phyloP scores from a whole-genome alignment of 2,329 filamentous ascomycete genomes.

The Sclerotinia minor region DNA sequence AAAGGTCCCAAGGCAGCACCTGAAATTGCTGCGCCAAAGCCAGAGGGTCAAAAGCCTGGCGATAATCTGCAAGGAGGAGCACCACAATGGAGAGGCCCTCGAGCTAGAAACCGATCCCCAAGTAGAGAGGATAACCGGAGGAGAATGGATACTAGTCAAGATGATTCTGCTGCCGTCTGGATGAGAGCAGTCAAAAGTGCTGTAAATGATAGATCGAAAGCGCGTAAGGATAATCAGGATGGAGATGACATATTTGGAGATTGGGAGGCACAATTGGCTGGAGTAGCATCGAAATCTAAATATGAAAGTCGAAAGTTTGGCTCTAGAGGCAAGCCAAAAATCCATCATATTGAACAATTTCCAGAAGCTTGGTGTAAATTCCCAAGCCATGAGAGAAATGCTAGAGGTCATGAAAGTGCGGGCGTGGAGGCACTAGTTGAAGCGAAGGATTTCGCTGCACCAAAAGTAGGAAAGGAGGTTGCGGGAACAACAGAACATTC shows the following conservation, averaged over 20 bases:
- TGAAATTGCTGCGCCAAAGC: background rate
- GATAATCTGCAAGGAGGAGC: background rate
- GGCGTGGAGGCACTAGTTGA: slow-evolving; percentile 29
- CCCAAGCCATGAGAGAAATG: slow-evolving; percentile 35
- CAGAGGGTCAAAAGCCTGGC: background rate
- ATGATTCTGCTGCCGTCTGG: slow-evolving; percentile 23
- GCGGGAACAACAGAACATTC: slow-evolving; percentile 30
- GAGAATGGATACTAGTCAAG: slow-evolving; percentile 22
- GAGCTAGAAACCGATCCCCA: slow-evolving; percentile 12
- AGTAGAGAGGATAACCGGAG: slow-evolving; percentile 19
- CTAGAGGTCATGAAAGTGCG: slow-evolving; percentile 31
- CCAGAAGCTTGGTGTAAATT: slow-evolving; percentile 38
- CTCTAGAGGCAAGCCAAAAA: slow-evolving; percentile 34
- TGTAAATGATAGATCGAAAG: slow-evolving; percentile 15
- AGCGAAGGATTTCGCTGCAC: slow-evolving; percentile 28
- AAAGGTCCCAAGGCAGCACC: background rate
- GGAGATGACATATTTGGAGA: slow-evolving; percentile 19
- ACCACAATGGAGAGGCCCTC: slow-evolving; percentile 23
- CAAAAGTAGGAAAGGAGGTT: slow-evolving; percentile 29
- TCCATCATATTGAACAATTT: slow-evolving; percentile 27
- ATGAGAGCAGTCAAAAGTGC: slow-evolving; percentile 21
- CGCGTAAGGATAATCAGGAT: slow-evolving; percentile 15
- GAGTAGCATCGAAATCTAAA: slow-evolving; percentile 20
- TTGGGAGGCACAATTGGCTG: slow-evolving; percentile 21
- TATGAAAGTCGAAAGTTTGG: slow-evolving; percentile 33